Evolutionary conservation across 768 basidiomycete species (phyloP).

Genomic region (Amanita muscaria): DNA sequence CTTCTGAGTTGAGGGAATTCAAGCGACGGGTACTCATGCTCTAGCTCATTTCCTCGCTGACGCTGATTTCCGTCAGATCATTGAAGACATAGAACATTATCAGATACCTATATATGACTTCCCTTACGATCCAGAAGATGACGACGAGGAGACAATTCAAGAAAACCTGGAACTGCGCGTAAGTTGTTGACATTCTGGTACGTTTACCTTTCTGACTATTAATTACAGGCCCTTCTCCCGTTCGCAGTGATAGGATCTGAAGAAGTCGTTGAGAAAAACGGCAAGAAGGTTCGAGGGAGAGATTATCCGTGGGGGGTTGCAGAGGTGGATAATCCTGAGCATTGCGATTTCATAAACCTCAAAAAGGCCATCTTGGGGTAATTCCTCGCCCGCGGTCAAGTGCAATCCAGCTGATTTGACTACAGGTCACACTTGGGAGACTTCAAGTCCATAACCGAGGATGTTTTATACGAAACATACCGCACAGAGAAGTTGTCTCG

Average conservation of each 20-base stretch:
- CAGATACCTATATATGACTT: conserved; percentile 91
- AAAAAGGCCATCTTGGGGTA: conserved; percentile 67
- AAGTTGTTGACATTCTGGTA: conserved; percentile 13
- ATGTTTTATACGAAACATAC: conserved; percentile 80
- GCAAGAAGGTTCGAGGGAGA: conserved; percentile 69
- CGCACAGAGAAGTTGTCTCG: conserved; percentile 84
- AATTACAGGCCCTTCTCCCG: conserved; percentile 52
- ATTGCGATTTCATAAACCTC: conserved; percentile 79
- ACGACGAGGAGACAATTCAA: conserved; percentile 85
- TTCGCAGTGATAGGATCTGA: conserved; percentile 87
- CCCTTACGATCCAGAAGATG: conserved; percentile 89
- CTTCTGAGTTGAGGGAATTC: conserved; percentile 72
- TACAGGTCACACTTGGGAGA: conserved; percentile 73
- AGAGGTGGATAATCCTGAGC: conserved; percentile 86
- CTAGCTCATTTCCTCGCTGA: background rate
- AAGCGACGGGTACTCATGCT: conserved; percentile 53
- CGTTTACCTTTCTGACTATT: background rate
- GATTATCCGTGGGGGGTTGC: conserved; percentile 91
- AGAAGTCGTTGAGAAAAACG: conserved; percentile 76
- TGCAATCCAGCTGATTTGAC: conserved; percentile 7
- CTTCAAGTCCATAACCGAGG: conserved; percentile 76
- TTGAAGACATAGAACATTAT: conserved; percentile 90
- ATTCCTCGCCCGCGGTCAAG: conserved; percentile 17
- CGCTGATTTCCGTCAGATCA: conserved; percentile 41
- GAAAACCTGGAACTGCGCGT: conserved; percentile 87